Evolutionary conservation across 2,329 filamentous ascomycete genomes (phyloP).

Genomic region (Talaromyces sp.): DNA sequence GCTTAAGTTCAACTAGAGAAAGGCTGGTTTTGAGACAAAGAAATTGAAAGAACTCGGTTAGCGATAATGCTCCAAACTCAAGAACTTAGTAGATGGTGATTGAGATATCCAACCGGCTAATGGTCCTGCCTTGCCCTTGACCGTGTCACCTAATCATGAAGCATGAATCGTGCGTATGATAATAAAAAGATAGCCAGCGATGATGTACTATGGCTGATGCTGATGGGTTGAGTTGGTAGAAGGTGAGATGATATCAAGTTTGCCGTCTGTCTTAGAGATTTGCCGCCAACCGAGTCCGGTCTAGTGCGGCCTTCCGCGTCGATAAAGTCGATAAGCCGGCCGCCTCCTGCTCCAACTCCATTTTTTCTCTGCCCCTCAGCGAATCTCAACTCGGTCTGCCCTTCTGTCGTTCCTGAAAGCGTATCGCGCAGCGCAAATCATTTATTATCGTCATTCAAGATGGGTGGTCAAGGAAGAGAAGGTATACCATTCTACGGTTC

Average conservation of each 20-base stretch:
- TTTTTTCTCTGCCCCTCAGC: constrained; percentile 19
- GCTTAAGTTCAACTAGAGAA: constrained; percentile 7
- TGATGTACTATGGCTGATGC: neutral
- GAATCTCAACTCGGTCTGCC: constrained; percentile 17
- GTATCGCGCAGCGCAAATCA: constrained; percentile 6
- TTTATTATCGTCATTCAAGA: constrained; percentile 34
- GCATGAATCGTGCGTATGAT: neutral
- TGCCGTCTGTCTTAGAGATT: neutral
- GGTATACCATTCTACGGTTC: constrained; percentile 42
- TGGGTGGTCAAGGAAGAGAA: constrained; percentile 67
- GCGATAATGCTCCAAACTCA: constrained; percentile 30
- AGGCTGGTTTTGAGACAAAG: constrained; percentile 15
- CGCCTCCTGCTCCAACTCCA: constrained; percentile 14
- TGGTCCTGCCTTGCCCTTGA: constrained; percentile 33
- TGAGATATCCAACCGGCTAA: constrained; percentile 45
- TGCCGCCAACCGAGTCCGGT: neutral
- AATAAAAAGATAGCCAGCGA: neutral
- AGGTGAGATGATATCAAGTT: neutral
- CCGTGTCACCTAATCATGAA: constrained; percentile 20
- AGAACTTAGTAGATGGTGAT: constrained; percentile 28
- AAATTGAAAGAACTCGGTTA: constrained; percentile 31
- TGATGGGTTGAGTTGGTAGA: neutral
- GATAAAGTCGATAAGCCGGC: constrained; percentile 23
- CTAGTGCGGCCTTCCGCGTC: constrained; percentile 23
- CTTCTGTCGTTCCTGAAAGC: constrained; percentile 5